Percentiles rank a stretch among this genome's conserved stretches.
Evolutionary conservation across 1,139 yeast genomes (phyloP).

Genomic region (Geotrichum fermentans): DNA sequence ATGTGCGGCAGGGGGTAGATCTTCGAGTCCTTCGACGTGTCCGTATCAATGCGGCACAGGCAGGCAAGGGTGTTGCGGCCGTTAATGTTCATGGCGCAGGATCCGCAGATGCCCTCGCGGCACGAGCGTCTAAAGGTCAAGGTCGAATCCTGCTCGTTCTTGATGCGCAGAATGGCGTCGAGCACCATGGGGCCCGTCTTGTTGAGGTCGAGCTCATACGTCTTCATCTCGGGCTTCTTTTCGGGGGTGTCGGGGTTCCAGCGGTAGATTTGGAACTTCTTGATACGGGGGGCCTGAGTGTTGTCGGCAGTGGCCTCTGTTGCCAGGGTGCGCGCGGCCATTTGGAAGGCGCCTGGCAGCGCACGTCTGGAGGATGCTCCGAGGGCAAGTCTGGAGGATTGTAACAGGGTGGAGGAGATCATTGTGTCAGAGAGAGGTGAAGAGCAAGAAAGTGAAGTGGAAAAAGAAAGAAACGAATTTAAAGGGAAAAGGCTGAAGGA

Average conservation of each 20-base stretch:
- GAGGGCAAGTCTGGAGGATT: constrained; percentile 3
- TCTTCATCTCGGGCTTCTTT: constrained; percentile 81
- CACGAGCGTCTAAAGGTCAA: constrained; percentile 96
- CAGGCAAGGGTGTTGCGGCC: constrained; percentile 97
- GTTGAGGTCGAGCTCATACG: constrained; percentile 79
- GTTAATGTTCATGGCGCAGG: constrained; percentile 99
- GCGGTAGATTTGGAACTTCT: constrained; percentile 88
- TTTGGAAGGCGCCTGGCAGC: not conserved
- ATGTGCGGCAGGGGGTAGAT: constrained; percentile 97
- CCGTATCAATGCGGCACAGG: constrained; percentile 85
- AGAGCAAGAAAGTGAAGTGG: constrained; percentile 4
- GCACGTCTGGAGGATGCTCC: not conserved
- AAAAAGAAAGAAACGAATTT: constrained; percentile 1
- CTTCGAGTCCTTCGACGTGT: constrained; percentile 68
- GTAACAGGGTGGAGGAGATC: constrained; percentile 9
- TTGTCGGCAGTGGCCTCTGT: constrained; percentile 23
- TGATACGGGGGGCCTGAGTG: constrained; percentile 49
- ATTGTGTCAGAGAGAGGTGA: constrained; percentile 1
- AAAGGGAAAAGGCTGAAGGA: not conserved
- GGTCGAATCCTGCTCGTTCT: constrained; percentile 93
- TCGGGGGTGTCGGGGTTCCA: constrained; percentile 98
- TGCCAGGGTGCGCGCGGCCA: constrained; percentile 24
- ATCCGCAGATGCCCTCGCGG: constrained; percentile 99
- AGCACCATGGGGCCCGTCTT: constrained; percentile 97
- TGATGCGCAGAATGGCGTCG: constrained; percentile 90